A percentile compares a stretch with the other conserved stretches of the same genome.
Conservation (phyloP, 305 asterid genomes). For the Fraxinus albicans region DNA sequence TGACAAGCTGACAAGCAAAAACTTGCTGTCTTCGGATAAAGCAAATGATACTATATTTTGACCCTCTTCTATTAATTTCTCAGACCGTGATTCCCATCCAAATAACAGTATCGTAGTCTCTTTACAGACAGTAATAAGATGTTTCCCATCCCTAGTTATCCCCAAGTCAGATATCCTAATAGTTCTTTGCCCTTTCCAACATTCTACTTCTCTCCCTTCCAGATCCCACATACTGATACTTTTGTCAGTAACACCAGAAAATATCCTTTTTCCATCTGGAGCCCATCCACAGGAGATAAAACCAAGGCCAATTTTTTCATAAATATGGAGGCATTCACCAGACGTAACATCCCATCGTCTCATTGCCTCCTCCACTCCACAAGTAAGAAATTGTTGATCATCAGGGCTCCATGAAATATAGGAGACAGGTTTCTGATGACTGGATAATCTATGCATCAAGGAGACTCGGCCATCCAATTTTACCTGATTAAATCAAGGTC, state of each 20-base stretch:
- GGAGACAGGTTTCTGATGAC: constrained; percentile 67
- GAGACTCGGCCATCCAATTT: constrained; percentile 45
- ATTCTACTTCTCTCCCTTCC: constrained; percentile 71
- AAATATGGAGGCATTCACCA: constrained; percentile 62
- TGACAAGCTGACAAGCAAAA: constrained; percentile 63
- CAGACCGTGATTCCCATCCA: constrained; percentile 63
- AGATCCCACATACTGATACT: constrained; percentile 82
- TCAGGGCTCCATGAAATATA: constrained; percentile 79
- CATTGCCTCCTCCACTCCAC: constrained; percentile 79
- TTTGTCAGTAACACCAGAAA: constrained; percentile 65
- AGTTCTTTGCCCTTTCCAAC: constrained; percentile 70
- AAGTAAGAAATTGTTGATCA: constrained; percentile 69
- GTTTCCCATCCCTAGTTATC: constrained; percentile 57
- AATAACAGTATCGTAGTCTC: constrained; percentile 49
- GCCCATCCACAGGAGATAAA: constrained; percentile 83
- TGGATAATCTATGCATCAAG: constrained; percentile 46
- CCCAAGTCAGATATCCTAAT: constrained; percentile 60
- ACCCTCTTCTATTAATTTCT: constrained; percentile 63
- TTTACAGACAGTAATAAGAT: constrained; percentile 64
- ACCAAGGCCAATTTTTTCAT: constrained; percentile 59
- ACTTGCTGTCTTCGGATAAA: constrained; percentile 68
- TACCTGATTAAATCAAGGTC: constrained; percentile 43
- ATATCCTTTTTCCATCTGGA: constrained; percentile 65
- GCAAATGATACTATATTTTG: constrained; percentile 65
- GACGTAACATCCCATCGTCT: constrained; percentile 71